These are phyloP conservation scores for Dendrothele bispora DNA, from an alignment of 768 basidiomycete species.

Conservation along the genomic window DNA sequence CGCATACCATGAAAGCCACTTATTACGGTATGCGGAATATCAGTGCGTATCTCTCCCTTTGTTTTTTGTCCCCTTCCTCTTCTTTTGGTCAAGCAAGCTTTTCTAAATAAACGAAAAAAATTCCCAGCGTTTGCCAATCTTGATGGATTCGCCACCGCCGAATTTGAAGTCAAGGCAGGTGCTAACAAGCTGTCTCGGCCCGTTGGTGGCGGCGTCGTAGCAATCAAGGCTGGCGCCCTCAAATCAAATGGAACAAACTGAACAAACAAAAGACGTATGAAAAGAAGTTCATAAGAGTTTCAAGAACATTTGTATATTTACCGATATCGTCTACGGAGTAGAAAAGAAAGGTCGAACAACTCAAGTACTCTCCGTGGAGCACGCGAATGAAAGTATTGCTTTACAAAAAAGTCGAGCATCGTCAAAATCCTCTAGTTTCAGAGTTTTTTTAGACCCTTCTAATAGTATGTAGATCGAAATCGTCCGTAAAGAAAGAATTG, in stretches of 20 bases:
- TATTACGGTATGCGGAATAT: slow-evolving; percentile 55
- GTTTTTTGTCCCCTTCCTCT: background rate
- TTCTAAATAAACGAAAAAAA: no score
- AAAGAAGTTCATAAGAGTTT: no score
- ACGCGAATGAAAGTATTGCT: no score
- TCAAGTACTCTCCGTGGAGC: no score
- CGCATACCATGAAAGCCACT: slow-evolving; percentile 46
- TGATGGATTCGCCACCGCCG: slow-evolving; percentile 43
- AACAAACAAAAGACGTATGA: background rate
- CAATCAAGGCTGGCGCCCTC: slow-evolving; percentile 41
- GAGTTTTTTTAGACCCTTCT: no score
- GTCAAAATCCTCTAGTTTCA: no score
- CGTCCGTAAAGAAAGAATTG: no score
- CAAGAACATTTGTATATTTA: background rate
- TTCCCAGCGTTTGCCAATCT: slow-evolving; percentile 39
- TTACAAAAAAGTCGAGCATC: no score
- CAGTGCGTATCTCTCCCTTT: slow-evolving; percentile 29
- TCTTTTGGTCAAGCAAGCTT: background rate
- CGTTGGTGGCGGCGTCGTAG: slow-evolving; percentile 42
- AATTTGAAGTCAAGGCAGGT: slow-evolving; percentile 41
- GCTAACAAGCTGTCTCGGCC: slow-evolving; percentile 48
- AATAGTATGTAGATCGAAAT: no score
- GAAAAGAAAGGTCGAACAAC: no score
- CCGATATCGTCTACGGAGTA: no score
- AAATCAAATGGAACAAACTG: slow-evolving; percentile 23